Conservation (phyloP, 768 basidiomycete species). For the Lanmaoa pseudosensibilis region DNA sequence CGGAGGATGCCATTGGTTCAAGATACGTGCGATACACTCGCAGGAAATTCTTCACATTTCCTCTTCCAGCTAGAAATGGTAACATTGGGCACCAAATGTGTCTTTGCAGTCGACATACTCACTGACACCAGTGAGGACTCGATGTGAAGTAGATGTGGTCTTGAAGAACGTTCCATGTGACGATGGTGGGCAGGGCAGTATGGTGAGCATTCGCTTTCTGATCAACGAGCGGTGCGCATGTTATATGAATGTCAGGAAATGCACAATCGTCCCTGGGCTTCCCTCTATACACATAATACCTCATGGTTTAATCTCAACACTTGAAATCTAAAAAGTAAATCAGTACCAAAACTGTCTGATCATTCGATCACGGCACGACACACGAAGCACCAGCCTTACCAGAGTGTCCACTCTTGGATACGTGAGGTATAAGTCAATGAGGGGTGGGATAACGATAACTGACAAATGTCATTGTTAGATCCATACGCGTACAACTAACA, state of each 20-base stretch:
- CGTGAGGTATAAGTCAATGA: conserved; percentile 5
- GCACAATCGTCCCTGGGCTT: neutral
- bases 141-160: neutral
- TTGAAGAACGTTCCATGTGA: neutral
- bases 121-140: neutral
- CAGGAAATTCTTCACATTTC: neutral
- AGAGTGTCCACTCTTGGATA: neutral
- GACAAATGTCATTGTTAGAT: conserved; percentile 10
- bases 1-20: no score
- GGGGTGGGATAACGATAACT: neutral
- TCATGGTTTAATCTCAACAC: neutral
- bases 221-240: neutral
- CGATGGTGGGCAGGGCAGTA: neutral
- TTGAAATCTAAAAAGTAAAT: neutral
- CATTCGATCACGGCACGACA: neutral
- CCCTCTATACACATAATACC: no score
- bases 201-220: neutral
- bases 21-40: no score
- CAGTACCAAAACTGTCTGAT: neutral
- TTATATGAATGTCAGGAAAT: neutral
- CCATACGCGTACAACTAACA: conserved; percentile 4
- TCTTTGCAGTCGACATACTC: neutral
- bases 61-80: no score
- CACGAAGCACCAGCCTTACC: neutral
- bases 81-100: neutral